Evolutionary conservation across 441 rosid species (phyloP), one percentile per base, ranked within the genome.

Genomic region (Pelargonium cotyledonis): DNA sequence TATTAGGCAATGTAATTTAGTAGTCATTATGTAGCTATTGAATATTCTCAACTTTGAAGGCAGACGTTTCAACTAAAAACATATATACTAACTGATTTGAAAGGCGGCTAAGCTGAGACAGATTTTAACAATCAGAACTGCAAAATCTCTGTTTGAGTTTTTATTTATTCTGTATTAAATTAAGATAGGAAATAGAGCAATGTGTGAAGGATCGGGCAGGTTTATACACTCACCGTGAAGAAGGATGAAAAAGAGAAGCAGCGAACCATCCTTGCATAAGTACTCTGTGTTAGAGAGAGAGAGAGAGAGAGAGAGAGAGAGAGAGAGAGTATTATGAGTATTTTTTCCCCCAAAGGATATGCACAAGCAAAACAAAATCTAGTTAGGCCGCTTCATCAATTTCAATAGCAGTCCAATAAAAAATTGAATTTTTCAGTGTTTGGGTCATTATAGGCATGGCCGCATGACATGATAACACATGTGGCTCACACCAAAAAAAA

Each of bases 211-310:
- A 21, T 6, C 11, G 35, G 38, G 14, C 6, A 23, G 21, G 35
- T 60, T 60, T 60, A 4, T 2, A 5, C 15, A 74, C 86, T 84
- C 74, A 90, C 98, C 74, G 68, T 64, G 89, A 77, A 77, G 89
- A 73, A 79, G 88, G 93, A 77, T 93, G 97, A 63, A 76, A 76
- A 66, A 87, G 80, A 72, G 95, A 83, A 71, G 98, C 86, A 68
- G 76, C 79, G 74, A 93, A 91, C 95, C 97, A 91, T 66, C 96
- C 98, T 85, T 55, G 86, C 83, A 73, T 93, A 93, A 6, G 95
- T 87, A 74, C 87, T 84, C 97, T 94, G 83, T 46, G 14, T 38
- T 0, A 55, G 9, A 44, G 38, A 35, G 21, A 55, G 9, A 35
- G 8, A 2, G 41, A 2, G 41, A 2, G 3, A 6, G 41, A 38